Percentiles rank a stretch among this genome's conserved stretches.
phyloP scores from a whole-genome alignment of 2,329 filamentous ascomycete species.

The Neopestalotiopsis rosae region DNA sequence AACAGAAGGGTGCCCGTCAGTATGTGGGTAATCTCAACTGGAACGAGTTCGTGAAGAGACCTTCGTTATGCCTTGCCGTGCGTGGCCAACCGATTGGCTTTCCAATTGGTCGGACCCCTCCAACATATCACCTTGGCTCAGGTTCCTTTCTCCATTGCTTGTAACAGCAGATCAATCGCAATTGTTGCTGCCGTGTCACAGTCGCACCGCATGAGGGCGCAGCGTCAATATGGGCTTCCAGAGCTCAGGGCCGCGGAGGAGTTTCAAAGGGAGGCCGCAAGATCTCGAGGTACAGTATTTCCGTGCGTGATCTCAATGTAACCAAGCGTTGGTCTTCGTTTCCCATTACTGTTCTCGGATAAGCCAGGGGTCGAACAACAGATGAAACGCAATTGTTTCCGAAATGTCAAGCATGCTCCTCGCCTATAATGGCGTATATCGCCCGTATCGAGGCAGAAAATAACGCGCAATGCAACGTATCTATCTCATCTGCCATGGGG shows the following conservation, averaged over 20 bases:
- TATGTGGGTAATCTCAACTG: background rate
- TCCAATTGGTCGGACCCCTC: conserved; percentile 9
- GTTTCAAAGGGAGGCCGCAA: conserved; percentile 34
- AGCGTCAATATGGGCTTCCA: conserved; percentile 33
- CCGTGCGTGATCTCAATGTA: conserved; percentile 40
- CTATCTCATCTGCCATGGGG: background rate
- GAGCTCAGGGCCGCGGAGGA: conserved; percentile 29
- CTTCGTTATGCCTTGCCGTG: background rate
- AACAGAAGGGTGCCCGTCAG: background rate
- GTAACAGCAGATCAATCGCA: background rate
- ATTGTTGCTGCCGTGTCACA: background rate
- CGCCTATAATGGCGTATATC: background rate
- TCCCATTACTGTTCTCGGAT: conserved; percentile 38
- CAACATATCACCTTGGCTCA: background rate
- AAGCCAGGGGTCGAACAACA: conserved; percentile 19
- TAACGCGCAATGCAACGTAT: conserved; percentile 8
- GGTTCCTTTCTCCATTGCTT: background rate
- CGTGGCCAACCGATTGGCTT: conserved; percentile 1
- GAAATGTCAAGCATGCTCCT: background rate
- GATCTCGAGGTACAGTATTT: conserved; percentile 34
- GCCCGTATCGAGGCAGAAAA: background rate
- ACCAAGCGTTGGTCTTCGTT: conserved; percentile 35
- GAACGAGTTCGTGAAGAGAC: background rate
- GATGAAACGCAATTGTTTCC: conserved; percentile 11
- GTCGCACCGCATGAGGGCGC: conserved; percentile 33